A percentile compares a stretch with the other conserved stretches of the same genome.
phyloP scores from a whole-genome alignment of 1,284 basidiomycete species.

The Trichosporon faecale region DNA sequence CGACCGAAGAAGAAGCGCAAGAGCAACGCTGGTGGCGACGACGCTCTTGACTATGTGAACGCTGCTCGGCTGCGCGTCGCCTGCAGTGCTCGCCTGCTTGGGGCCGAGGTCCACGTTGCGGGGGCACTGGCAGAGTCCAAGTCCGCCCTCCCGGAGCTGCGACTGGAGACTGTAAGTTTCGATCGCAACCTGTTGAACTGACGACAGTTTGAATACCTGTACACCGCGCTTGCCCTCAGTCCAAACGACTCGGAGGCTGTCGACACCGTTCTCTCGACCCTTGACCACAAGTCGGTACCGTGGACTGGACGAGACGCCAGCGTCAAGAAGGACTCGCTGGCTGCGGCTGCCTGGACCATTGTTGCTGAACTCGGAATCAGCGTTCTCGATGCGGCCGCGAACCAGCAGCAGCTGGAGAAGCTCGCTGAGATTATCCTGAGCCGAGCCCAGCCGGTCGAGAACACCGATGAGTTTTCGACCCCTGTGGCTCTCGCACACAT shows the following conservation, averaged over 20 bases:
- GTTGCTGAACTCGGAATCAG: slow-evolving; percentile 28
- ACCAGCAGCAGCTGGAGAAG: slow-evolving; percentile 18
- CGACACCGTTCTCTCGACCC: slow-evolving; percentile 17
- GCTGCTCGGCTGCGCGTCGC: slow-evolving; percentile 21
- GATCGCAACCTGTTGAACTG: not conserved
- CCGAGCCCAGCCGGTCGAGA: not conserved
- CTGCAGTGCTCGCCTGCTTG: slow-evolving; percentile 14
- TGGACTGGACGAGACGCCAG: slow-evolving; percentile 22
- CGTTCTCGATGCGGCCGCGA: slow-evolving; percentile 22
- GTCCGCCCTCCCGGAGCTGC: slow-evolving; percentile 16
- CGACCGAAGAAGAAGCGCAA: slow-evolving; percentile 22
- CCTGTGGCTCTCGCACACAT: slow-evolving; percentile 11
- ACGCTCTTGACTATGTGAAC: slow-evolving; percentile 14
- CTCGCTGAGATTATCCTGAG: slow-evolving; percentile 13
- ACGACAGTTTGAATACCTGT: slow-evolving; percentile 19
- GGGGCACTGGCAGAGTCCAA: not conserved
- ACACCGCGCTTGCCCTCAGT: slow-evolving; percentile 18
- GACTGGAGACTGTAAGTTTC: slow-evolving; percentile 17
- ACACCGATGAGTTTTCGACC: not conserved
- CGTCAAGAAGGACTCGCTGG: slow-evolving; percentile 15
- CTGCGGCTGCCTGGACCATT: slow-evolving; percentile 29
- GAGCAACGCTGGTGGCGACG: not conserved
- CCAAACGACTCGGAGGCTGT: slow-evolving; percentile 11
- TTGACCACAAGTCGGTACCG: not conserved
- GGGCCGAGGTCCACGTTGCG: not conserved